Conservation (phyloP, 805 yeast species). For the Scheffersomyces lignosus region DNA sequence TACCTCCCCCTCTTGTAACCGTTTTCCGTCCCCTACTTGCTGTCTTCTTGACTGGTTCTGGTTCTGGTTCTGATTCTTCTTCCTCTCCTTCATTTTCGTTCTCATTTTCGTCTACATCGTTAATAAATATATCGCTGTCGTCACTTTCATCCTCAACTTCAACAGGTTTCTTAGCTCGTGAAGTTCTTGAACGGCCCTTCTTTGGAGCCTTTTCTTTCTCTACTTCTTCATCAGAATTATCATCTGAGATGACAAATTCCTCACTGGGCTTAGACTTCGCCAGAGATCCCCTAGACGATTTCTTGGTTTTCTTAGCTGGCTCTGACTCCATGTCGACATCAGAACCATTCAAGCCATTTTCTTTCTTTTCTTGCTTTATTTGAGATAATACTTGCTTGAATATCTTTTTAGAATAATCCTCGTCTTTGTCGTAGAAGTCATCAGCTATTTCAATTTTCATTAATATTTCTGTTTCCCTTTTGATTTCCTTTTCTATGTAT, state of each 20-base stretch:
- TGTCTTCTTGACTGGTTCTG: too few species aligned
- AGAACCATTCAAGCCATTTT: background rate
- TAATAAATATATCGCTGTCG: slow-evolving; percentile 3
- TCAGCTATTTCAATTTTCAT: slow-evolving; percentile 43
- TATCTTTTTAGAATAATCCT: slow-evolving; percentile 26
- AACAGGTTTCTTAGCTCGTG: slow-evolving; percentile 4
- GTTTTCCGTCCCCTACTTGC: too few species aligned
- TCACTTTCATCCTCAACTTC: slow-evolving; percentile 3
- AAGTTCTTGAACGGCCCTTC: slow-evolving; percentile 2
- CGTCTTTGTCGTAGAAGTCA: slow-evolving; percentile 29
- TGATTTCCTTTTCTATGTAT: slow-evolving; percentile 59
- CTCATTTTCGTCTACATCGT: slow-evolving; percentile 1
- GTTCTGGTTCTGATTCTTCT: too few species aligned
- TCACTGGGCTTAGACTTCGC: slow-evolving; percentile 2
- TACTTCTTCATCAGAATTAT: slow-evolving; percentile 2
- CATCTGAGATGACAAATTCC: background rate
- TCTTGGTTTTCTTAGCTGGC: slow-evolving; percentile 1
- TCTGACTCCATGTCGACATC: slow-evolving; percentile 1
- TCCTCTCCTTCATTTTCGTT: background rate
- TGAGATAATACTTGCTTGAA: slow-evolving; percentile 45
- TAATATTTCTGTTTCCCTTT: slow-evolving; percentile 51
- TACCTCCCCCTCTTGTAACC: background rate
- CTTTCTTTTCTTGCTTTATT: slow-evolving; percentile 23
- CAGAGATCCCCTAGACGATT: too few species aligned
- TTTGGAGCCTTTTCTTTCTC: slow-evolving; percentile 1